phyloP scores from a whole-genome alignment of 148 eudicot genomes.

The Cornus florida region DNA sequence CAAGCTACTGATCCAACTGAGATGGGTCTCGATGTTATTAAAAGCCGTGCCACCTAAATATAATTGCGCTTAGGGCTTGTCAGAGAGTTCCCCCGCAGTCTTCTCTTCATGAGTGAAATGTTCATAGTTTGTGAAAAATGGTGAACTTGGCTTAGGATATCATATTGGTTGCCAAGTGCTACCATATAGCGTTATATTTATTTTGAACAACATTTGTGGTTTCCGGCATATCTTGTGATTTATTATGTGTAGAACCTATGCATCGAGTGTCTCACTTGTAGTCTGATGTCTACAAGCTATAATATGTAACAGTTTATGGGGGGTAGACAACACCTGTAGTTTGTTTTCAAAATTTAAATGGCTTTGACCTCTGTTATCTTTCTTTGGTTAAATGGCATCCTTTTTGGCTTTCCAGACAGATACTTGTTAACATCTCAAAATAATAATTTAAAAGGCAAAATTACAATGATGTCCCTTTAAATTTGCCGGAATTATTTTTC shows the following conservation, averaged over 20 bases:
- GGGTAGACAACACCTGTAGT: conserved; percentile 9
- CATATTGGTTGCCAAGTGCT: conserved; percentile 6
- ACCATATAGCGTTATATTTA: not conserved
- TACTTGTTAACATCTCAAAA: too few species aligned
- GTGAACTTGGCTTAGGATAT: conserved; percentile 4
- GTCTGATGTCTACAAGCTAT: conserved; percentile 13
- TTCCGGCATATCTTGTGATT: conserved; percentile 5
- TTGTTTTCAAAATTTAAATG: conserved; percentile 12
- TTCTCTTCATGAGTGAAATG: conserved; percentile 3
- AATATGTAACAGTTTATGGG: conserved; percentile 9
- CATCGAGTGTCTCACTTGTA: conserved; percentile 3
- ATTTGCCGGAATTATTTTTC: too few species aligned
- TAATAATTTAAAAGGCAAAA: too few species aligned
- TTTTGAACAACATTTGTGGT: not conserved
- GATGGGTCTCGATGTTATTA: conserved; percentile 33
- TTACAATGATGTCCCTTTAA: too few species aligned
- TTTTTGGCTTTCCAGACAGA: not conserved
- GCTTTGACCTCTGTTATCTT: conserved; percentile 2
- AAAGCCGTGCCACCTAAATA: conserved; percentile 27
- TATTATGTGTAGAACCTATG: conserved; percentile 8
- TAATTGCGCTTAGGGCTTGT: not conserved
- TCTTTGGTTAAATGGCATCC: conserved; percentile 5
- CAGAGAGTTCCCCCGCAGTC: conserved; percentile 3
- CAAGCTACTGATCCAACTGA: conserved; percentile 46
- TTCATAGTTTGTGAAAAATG: conserved; percentile 9